Conservation (phyloP, 2,329 filamentous ascomycete genomes). For the Pleurostoma richardsiae region DNA sequence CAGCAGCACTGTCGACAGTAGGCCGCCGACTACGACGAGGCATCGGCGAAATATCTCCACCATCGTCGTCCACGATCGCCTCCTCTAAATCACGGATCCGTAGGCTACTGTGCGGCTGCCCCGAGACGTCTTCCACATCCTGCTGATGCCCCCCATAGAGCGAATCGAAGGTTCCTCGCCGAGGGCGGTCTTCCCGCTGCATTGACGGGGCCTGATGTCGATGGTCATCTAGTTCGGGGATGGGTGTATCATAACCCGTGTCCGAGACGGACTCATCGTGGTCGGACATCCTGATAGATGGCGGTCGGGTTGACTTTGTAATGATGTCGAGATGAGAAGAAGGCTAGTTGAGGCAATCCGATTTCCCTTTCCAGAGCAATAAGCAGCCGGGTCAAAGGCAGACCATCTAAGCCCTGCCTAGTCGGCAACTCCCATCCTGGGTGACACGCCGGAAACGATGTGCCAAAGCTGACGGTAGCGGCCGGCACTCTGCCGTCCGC, state of each 20-base stretch:
- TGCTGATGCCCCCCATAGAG: conserved; percentile 49
- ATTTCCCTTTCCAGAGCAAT: no score
- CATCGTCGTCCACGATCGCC: conserved; percentile 74
- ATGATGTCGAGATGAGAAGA: no score
- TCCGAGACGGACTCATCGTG: conserved; percentile 55
- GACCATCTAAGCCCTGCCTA: conserved; percentile 11
- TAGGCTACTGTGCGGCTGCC: conserved; percentile 36
- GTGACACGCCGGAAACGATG: conserved; percentile 17
- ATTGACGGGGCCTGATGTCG: conserved; percentile 60
- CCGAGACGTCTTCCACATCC: conserved; percentile 22
- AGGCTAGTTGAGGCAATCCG: no score
- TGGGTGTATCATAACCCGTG: conserved; percentile 66
- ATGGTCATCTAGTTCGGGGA: conserved; percentile 84
- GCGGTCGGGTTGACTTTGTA: neutral
- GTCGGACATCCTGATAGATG: conserved; percentile 59
- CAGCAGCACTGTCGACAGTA: conserved; percentile 52
- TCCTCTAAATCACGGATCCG: conserved; percentile 79
- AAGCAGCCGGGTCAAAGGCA: conserved; percentile 2
- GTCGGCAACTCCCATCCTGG: neutral
- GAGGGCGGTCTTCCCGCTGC: conserved; percentile 54
- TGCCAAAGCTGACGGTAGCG: conserved; percentile 24
- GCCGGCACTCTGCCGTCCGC: conserved; percentile 26
- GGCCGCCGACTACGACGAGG: conserved; percentile 45
- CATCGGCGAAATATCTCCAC: conserved; percentile 36
- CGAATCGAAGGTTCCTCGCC: conserved; percentile 71